Percentiles rank a stretch among this genome's conserved stretches.
Conservation (phyloP, 148 eudicot genomes). For the Rhododendron kiyosumense region DNA sequence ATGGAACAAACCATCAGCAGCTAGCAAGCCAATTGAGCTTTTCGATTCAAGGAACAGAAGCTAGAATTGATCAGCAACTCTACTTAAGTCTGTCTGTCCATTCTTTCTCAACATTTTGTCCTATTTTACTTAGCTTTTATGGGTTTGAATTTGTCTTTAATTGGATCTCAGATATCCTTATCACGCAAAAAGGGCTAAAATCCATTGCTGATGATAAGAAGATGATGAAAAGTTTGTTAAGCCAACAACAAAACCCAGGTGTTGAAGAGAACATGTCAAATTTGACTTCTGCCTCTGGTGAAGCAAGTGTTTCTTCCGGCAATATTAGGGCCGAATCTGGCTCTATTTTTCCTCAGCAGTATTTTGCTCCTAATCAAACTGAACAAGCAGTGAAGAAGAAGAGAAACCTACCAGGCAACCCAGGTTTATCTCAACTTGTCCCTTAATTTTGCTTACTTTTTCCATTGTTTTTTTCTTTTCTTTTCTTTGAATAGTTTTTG, state of each 20-base stretch:
- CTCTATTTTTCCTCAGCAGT: constrained; percentile 22
- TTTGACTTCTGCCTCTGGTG: constrained; percentile 69
- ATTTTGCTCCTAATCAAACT: constrained; percentile 22
- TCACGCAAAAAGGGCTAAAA: constrained; percentile 12
- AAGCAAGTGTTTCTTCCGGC: constrained; percentile 44
- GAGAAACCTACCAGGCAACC: constrained; percentile 89
- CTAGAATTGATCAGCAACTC: constrained; percentile 7
- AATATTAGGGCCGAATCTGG: constrained; percentile 28
- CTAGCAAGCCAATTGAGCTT: constrained; percentile 12
- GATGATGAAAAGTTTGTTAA: constrained; percentile 42
- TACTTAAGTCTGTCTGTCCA: not conserved
- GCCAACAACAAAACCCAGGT: constrained; percentile 25
- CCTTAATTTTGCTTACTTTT: not conserved
- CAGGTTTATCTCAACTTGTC: constrained; percentile 41
- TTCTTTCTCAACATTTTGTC: constrained; percentile 5
- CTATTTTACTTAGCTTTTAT: constrained; percentile 12
- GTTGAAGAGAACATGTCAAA: constrained; percentile 73
- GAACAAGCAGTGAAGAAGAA: constrained; percentile 53
- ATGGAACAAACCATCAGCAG: constrained; percentile 38
- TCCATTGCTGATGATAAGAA: constrained; percentile 5
- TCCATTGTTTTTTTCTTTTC: not conserved
- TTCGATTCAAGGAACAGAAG: constrained; percentile 23
- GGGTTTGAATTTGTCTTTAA: constrained; percentile 30
- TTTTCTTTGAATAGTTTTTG: not conserved
- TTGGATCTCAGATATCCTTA: constrained; percentile 21